Conservation (phyloP, 441 rosid species). For the Erodium chrysanthum region DNA sequence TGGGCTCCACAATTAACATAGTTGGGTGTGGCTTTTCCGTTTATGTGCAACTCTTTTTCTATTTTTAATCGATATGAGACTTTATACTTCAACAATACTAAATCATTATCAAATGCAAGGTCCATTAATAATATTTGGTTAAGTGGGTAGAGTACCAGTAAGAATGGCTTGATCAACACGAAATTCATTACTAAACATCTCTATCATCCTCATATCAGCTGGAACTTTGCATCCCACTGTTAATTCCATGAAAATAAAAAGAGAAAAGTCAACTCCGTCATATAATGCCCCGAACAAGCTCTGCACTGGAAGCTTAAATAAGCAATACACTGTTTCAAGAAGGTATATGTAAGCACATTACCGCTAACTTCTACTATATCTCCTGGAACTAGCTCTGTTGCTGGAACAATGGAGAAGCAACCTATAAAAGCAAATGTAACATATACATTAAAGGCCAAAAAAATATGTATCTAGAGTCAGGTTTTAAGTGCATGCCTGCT, state of each 20-base stretch:
- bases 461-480: not conserved
- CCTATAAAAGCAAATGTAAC: conserved; percentile 41
- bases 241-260: conserved; percentile 22
- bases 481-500: not conserved
- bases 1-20: too few relatives aligned
- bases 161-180: conserved; percentile 98
- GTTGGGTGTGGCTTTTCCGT: too few relatives aligned
- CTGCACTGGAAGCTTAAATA: not conserved
- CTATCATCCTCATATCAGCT: conserved; percentile 94
- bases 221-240: conserved; percentile 97
- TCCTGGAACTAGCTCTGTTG: conserved; percentile 92
- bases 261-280: conserved; percentile 16
- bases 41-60: not conserved
- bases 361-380: conserved; percentile 94
- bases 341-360: conserved; percentile 26
- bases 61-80: not conserved
- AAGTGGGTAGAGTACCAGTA: conserved; percentile 48
- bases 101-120: conserved; percentile 1
- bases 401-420: conserved; percentile 90
- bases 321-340: conserved; percentile 2
- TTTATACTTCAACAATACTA: not conserved
- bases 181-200: conserved; percentile 77
- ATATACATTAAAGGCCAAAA: conserved; percentile 2
- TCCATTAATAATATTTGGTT: not conserved
- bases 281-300: not conserved